Base-by-base conservation (phyloP, 495 filamentous ascomycete species). In the Daldinia caldariorum region DNA sequence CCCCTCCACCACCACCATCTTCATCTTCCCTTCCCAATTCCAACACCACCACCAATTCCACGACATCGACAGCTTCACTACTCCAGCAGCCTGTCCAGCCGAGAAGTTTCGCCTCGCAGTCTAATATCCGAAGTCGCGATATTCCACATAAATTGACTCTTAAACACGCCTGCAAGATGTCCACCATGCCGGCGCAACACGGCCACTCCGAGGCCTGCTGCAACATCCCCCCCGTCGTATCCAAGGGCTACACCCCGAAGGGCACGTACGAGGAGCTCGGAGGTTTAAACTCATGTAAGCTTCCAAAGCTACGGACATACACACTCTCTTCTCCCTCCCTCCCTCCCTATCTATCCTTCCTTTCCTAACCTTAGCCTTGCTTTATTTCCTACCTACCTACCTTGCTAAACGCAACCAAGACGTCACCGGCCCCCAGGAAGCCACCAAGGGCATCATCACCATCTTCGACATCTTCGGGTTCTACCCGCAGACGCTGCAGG, bases 391-490 rank as follows among this genome's bases (percentile, higher is more conserved):
- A n/a, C n/a, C n/a, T n/a, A n/a, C n/a, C n/a, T n/a, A n/a, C n/a
- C n/a, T n/a, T n/a, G n/a, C n/a, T n/a, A n/a, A n/a, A n/a, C n/a
- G n/a, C n/a, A n/a, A n/a, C n/a, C n/a, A n/a, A 90, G 88, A 92
- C 71, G 82, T 86, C 47, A 90, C 88, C 22, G 90, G 90, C 50
- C 82, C 88, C 4, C 65, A 79, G 20, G 78, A 82, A 39, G 84
- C 89, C 22, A 84, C 84, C 61, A 86, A 83, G 71, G 90, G 82
- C 49, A 81, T 92, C 65, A 76, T 92, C 62, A 73, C 82, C 59
- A 84, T 92, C 78, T 91, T 82, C 77, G 90, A 92, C 77, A 90
- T 92, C 80, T 92, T 92, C 74, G 90, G 89, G 60, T 89, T 82
- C 79, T 90, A 83, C 78, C 87, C 89, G 22, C 90, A 92, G 77